A percentile compares a stretch with the other conserved stretches of the same genome.
Conservation (phyloP, 306 rosid genomes). For the Lotus japonicus region DNA sequence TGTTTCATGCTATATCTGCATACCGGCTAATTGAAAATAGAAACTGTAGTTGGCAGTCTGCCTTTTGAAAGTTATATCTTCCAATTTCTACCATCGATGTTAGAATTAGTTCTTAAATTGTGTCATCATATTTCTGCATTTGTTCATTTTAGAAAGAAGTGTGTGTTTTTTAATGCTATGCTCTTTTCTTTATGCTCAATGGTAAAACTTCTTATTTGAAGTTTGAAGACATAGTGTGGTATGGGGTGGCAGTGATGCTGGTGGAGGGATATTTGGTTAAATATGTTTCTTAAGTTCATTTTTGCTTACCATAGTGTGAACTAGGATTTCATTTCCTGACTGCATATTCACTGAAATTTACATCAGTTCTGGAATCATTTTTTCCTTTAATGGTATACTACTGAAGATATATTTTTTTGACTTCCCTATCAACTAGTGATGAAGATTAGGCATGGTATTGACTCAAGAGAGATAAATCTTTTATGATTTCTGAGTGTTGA, state of each 20-base stretch:
- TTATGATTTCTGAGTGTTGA: not conserved
- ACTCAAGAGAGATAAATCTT: not conserved
- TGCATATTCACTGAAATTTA: not conserved
- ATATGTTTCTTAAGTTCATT: not conserved
- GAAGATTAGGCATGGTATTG: not conserved
- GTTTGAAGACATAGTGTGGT: not conserved
- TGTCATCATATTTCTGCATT: not conserved
- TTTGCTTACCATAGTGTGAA: not conserved
- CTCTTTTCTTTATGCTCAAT: not conserved
- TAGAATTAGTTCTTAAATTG: not conserved
- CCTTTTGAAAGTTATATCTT: not conserved
- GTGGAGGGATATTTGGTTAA: not conserved
- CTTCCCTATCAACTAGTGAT: slow-evolving; percentile 2
- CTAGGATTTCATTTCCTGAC: not conserved
- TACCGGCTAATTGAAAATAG: not conserved
- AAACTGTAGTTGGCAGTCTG: not conserved
- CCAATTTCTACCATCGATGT: not conserved
- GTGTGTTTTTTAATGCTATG: not conserved
- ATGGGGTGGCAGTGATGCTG: not conserved
- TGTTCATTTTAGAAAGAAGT: not conserved
- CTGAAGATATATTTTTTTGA: not conserved
- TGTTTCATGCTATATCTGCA: not conserved
- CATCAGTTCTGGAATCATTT: not conserved
- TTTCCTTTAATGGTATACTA: not conserved
- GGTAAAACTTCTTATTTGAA: not conserved